Conservation (phyloP, 106 monocot species). For the Dendrobium catenatum region DNA sequence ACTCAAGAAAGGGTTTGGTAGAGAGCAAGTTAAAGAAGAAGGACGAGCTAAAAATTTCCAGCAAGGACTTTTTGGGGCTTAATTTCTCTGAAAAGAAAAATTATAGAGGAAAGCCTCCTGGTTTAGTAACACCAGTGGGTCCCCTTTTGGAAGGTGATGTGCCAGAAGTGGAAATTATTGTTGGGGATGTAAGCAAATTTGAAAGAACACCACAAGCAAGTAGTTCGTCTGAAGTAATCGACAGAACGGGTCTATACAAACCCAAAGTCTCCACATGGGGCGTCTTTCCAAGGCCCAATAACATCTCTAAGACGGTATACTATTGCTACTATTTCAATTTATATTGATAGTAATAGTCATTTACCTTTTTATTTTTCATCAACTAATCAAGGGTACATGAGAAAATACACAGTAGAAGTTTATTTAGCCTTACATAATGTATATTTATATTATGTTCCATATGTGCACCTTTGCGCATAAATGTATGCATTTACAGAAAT, state of each 20-base stretch:
- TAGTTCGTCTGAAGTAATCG: conserved; percentile 19
- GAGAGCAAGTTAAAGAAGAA: too few species aligned
- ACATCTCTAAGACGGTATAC: conserved; percentile 84
- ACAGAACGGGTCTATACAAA: conserved; percentile 43
- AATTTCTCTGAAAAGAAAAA: conserved; percentile 70
- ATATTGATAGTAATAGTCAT: neutral
- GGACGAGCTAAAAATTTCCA: conserved; percentile 15
- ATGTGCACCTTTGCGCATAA: neutral
- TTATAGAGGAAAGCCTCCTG: conserved; percentile 42
- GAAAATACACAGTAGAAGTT: neutral
- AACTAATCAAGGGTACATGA: neutral
- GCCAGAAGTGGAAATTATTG: conserved; percentile 82
- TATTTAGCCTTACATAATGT: neutral
- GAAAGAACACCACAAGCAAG: conserved; percentile 13
- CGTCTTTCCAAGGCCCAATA: conserved; percentile 78
- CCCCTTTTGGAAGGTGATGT: conserved; percentile 35
- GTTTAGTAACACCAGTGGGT: conserved; percentile 39
- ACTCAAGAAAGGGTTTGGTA: too few species aligned
- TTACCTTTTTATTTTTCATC: neutral
- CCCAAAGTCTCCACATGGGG: conserved; percentile 95
- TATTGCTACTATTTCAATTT: neutral
- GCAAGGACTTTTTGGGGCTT: conserved; percentile 75
- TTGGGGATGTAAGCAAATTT: conserved; percentile 87
- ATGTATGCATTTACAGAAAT: neutral
- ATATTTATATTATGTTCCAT: neutral